These are phyloP conservation scores for Sanguinoderma infundibulare DNA, from an alignment of 1,284 basidiomycete species.

Conservation along the genomic window DNA sequence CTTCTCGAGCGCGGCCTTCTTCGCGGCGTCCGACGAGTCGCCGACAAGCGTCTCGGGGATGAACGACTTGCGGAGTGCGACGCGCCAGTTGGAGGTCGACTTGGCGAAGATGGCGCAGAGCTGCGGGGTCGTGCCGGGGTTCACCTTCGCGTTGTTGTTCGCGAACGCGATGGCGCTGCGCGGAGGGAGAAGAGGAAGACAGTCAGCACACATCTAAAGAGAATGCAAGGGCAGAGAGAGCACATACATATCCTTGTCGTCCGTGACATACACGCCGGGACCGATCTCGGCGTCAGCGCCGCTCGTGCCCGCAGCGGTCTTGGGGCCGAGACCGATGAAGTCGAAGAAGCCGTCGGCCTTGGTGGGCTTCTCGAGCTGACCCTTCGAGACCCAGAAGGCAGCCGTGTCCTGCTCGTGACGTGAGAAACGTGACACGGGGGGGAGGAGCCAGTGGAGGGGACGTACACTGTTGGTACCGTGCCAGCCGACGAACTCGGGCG, in stretches of 20 bases:
- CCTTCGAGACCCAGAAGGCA: background rate
- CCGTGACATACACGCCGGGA: background rate
- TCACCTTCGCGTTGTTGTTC: constrained; percentile 1
- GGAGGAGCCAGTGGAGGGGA: too few species aligned
- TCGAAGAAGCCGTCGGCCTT: background rate
- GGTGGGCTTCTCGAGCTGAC: background rate
- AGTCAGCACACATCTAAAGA: background rate
- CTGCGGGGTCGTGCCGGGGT: background rate
- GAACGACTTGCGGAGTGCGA: background rate
- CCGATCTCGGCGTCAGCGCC: constrained; percentile 4
- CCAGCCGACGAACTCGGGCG: constrained; percentile 2
- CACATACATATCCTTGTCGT: constrained; percentile 1
- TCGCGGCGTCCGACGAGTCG: background rate
- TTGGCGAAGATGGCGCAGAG: constrained; percentile 5
- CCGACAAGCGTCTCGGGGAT: constrained; percentile 1
- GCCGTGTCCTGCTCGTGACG: background rate
- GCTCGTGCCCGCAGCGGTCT: background rate
- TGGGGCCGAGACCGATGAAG: background rate
- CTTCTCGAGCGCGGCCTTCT: background rate
- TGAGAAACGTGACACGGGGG: background rate
- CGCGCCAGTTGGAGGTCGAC: background rate
- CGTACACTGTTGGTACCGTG: constrained; percentile 3
- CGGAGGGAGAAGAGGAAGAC: background rate
- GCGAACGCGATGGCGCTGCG: background rate
- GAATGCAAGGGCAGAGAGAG: background rate